These are phyloP conservation scores for Thelonectria discophora DNA, from an alignment of 2,329 filamentous ascomycete species.

Conservation along the genomic window DNA sequence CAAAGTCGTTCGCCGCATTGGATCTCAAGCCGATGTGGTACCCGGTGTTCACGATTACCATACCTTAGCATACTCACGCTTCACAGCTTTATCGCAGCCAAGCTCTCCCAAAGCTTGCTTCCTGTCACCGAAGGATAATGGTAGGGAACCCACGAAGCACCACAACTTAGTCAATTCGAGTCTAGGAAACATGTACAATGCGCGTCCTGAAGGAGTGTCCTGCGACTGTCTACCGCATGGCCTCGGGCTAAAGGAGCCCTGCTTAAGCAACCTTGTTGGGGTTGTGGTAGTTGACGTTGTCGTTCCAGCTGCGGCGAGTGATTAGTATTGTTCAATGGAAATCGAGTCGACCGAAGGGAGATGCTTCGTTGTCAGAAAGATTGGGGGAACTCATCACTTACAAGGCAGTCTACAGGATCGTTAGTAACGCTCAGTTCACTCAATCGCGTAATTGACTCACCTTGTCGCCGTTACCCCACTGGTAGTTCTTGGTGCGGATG, in stretches of 20 bases:
- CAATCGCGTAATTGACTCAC: constrained; percentile 52
- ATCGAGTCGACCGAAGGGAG: not conserved
- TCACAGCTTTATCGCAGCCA: too few relatives aligned
- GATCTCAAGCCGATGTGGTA: too few relatives aligned
- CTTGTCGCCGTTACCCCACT: constrained; percentile 97
- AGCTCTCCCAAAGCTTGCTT: too few relatives aligned
- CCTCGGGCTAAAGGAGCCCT: constrained; percentile 22
- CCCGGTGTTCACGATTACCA: too few relatives aligned
- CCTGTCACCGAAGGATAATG: too few relatives aligned
- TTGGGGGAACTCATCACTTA: constrained; percentile 39
- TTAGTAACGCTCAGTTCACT: constrained; percentile 37
- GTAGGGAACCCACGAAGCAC: not conserved
- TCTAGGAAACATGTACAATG: constrained; percentile 48
- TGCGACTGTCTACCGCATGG: constrained; percentile 36
- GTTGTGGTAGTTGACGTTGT: constrained; percentile 96
- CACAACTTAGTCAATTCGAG: constrained; percentile 43
- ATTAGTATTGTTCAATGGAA: constrained; percentile 30
- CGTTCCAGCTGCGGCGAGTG: constrained; percentile 79
- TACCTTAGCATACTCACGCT: too few relatives aligned
- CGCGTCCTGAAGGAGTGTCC: constrained; percentile 42
- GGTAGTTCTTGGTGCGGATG: constrained; percentile 94
- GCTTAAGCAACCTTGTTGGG: constrained; percentile 74
- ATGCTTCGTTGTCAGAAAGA: not conserved
- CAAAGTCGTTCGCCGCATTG: too few relatives aligned
- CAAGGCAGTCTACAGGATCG: constrained; percentile 61